Percentiles rank a stretch among this genome's conserved stretches.
Conservation (phyloP, 805 yeast species). For the Hanseniaspora occidentalis region DNA sequence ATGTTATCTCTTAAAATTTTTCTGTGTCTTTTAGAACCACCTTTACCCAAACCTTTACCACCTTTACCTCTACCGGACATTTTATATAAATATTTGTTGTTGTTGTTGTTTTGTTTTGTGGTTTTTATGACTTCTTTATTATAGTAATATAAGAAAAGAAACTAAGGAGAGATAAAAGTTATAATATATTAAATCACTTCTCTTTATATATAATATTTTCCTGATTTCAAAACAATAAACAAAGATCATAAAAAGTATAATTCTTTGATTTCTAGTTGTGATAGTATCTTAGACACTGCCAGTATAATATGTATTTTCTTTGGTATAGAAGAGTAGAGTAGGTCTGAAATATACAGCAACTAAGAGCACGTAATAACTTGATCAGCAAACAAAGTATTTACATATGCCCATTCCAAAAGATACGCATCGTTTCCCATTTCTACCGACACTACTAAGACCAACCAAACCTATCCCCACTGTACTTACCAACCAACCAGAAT, state of each 20-base stretch:
- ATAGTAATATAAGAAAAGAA: neutral
- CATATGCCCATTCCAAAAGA: too few relatives aligned
- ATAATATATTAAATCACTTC: neutral
- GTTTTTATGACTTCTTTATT: slow-evolving; percentile 4
- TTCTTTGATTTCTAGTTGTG: neutral
- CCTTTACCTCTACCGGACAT: slow-evolving; percentile 99
- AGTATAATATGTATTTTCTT: too few relatives aligned
- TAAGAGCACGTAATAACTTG: too few relatives aligned
- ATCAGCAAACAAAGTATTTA: too few relatives aligned
- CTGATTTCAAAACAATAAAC: neutral
- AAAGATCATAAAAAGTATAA: neutral
- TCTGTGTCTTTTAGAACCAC: slow-evolving; percentile 99
- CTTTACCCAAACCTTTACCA: slow-evolving; percentile 99
- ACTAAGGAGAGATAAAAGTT: neutral
- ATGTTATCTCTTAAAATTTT: slow-evolving; percentile 98
- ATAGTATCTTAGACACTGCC: too few relatives aligned
- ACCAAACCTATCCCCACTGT: too few relatives aligned
- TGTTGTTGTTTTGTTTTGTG: slow-evolving; percentile 4
- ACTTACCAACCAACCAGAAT: too few relatives aligned
- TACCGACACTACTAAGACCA: too few relatives aligned
- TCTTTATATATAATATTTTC: neutral
- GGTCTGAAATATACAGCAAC: too few relatives aligned
- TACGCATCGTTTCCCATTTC: too few relatives aligned
- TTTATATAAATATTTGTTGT: slow-evolving; percentile 15
- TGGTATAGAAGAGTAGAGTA: too few relatives aligned